Percentiles rank a stretch among this genome's conserved stretches.
phyloP scores from a whole-genome alignment of 306 rosid species.

The Trifolium dubium region DNA sequence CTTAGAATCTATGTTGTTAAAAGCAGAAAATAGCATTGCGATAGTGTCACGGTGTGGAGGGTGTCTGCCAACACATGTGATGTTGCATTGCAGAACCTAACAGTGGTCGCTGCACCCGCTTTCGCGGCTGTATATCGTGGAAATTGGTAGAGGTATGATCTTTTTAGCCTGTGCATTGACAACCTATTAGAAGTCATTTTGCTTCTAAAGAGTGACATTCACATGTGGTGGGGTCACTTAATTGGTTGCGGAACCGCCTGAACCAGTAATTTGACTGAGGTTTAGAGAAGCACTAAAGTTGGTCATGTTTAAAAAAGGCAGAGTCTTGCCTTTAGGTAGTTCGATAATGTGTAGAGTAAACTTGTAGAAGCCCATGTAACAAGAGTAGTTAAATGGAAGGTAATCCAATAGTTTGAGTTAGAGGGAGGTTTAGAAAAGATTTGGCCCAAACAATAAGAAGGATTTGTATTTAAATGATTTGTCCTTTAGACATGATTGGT shows the following conservation, averaged over 20 bases:
- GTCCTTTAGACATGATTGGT: neutral
- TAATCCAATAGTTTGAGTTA: neutral
- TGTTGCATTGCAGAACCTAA: too few species aligned
- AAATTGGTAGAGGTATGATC: neutral
- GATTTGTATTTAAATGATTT: conserved; percentile 4
- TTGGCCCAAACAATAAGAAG: conserved; percentile 11
- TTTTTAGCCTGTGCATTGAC: neutral
- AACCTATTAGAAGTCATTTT: conserved; percentile 7
- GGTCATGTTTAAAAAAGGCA: neutral
- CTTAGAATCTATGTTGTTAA: too few species aligned
- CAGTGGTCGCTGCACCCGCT: too few species aligned
- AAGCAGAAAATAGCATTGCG: too few species aligned
- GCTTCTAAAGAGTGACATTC: too few species aligned
- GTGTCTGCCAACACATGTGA: too few species aligned
- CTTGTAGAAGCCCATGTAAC: neutral
- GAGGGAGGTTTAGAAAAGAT: neutral
- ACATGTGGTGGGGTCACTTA: too few species aligned
- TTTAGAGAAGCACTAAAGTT: neutral
- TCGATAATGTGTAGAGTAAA: neutral
- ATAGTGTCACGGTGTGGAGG: too few species aligned
- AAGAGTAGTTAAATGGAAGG: neutral
- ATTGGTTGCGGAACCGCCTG: too few species aligned
- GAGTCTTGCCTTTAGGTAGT: neutral
- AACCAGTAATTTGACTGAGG: neutral
- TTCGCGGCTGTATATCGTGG: too few species aligned